phyloP scores from a whole-genome alignment of 140 eudicot species.

The Flaveria floridana region DNA sequence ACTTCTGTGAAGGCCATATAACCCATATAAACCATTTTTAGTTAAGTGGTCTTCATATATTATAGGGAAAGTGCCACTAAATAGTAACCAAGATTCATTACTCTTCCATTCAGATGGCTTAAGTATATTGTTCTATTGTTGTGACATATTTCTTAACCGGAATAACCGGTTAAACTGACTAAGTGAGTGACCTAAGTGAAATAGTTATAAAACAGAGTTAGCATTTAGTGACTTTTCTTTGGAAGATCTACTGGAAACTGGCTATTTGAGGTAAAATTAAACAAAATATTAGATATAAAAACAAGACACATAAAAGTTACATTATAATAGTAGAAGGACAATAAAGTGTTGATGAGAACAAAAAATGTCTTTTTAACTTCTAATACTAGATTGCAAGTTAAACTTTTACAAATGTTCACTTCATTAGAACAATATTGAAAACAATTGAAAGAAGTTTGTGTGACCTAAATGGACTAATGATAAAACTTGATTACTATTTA shows the following conservation, averaged over 20 bases:
- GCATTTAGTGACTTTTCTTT: background rate
- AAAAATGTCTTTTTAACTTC: background rate
- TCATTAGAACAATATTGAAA: background rate
- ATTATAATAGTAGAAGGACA: background rate
- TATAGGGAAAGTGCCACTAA: background rate
- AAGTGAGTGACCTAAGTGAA: background rate
- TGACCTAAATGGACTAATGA: background rate
- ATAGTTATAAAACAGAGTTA: background rate
- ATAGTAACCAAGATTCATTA: background rate
- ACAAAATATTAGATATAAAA: background rate
- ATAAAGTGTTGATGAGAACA: background rate
- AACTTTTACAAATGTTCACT: conserved; percentile 3
- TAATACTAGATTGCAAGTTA: background rate
- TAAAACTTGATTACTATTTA: background rate
- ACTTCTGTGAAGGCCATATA: background rate
- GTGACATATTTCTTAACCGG: background rate
- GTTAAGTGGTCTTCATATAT: no score
- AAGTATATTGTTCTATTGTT: background rate
- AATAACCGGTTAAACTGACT: background rate
- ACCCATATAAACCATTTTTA: background rate
- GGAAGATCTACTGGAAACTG: background rate
- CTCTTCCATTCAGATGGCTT: background rate
- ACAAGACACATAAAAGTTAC: background rate
- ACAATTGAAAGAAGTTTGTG: background rate
- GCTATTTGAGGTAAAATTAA: background rate